Base-by-base conservation (phyloP, 192 early-diverging fungal genomes). In the Coemansia sp. region DNA sequence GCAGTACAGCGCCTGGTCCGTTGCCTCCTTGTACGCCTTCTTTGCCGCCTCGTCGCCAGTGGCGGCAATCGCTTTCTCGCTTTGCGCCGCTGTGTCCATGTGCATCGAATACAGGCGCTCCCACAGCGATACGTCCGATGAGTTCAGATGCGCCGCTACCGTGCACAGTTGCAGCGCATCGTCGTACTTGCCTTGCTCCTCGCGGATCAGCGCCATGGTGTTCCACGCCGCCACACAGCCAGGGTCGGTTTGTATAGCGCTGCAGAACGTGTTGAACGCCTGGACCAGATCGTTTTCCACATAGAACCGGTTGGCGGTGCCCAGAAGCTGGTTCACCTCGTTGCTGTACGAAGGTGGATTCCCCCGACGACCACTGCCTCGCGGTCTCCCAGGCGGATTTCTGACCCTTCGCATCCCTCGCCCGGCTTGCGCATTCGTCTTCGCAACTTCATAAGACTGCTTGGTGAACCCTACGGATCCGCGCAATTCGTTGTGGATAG, bases 81-180 rank as follows among this genome's bases (percentile, higher is more conserved):
- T 55, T 2, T 59, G 61, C 1, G 42, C 19, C 15, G 64, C 68
- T 2, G 75, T 25, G 50, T 79, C 87, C 88, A 85, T 86, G 49
- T 93, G 91, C 60, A 89, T 89, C 22, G 68, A 65, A 20, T 86
- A 94, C 38, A 95, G 83, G 42, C 88, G 87, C 59, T 91, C 93
- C 97, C 97, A 99, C 32, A 93, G 63, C 17, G 77, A 69, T 0
- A 63, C 76, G 67, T 96, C 90, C 46, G 86, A 87, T 19, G 87
- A 83, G 7, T 85, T 83, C 70, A 99, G 65, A 68, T 96, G 94
- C 2, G 95, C 97, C 5, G 95, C 95, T n/a, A 99, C 88, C 56
- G 94, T 85, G 56, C 89, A 86, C 9, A 93, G 65, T 64, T 92
- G 86, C 41, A 93, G 65, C 0, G 93, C 89, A 60, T 90, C 91